phyloP scores from a whole-genome alignment of 1,284 basidiomycete species.

The Ceratobasidium sp. region DNA sequence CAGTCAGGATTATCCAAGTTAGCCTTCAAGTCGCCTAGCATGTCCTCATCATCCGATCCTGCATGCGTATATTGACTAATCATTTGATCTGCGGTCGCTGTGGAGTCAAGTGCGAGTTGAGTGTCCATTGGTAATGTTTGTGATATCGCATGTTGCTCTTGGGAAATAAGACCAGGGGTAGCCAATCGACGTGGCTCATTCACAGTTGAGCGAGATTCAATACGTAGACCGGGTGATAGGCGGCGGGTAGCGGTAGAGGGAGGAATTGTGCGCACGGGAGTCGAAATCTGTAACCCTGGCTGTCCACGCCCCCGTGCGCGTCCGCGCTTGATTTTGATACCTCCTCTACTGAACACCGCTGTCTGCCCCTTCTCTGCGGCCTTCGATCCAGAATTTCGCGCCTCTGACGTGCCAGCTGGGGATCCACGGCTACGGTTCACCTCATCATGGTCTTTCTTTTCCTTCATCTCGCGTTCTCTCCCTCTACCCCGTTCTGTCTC shows the following conservation, averaged over 20 bases:
- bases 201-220: constrained; percentile 1
- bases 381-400: neutral
- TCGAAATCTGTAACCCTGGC: constrained; percentile 19
- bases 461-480: constrained; percentile 1
- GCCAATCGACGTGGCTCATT: neutral
- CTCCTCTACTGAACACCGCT: neutral
- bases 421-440: neutral
- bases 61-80: constrained; percentile 31
- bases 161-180: neutral
- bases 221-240: constrained; percentile 4
- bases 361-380: neutral
- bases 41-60: constrained; percentile 31
- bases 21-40: constrained; percentile 16
- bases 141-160: neutral
- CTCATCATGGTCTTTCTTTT: neutral
- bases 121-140: neutral
- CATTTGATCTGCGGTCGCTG: constrained; percentile 16
- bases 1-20: constrained; percentile 18
- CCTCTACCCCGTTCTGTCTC: constrained; percentile 9
- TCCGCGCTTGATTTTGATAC: neutral
- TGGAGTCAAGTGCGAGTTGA: neutral
- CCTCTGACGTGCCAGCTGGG: neutral
- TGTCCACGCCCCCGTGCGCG: constrained; percentile 18
- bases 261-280: neutral
- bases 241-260: neutral